Conservation (phyloP, 139 green algal genomes). For the Picochlorum sp. region DNA sequence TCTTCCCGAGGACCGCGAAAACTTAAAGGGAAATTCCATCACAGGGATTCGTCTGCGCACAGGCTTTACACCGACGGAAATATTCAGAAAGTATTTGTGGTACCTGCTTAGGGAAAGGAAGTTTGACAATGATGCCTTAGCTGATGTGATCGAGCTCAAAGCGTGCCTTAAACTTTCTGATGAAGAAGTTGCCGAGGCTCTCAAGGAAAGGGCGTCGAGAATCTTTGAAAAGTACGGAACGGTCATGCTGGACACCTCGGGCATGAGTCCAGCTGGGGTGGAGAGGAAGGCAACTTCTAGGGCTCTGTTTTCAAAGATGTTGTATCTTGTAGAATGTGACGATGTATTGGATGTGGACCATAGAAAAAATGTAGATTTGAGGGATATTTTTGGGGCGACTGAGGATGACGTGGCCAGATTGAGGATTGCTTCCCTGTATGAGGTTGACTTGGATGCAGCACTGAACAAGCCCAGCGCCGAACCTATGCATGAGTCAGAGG, state of each 20-base stretch:
- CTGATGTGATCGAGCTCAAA: constrained; percentile 84
- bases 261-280: constrained; percentile 56
- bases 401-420: constrained; percentile 30
- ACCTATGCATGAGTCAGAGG: background rate
- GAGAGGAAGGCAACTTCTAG: constrained; percentile 79
- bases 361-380: constrained; percentile 41
- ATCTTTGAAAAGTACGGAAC: constrained; percentile 83
- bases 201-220: constrained; percentile 69
- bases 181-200: constrained; percentile 58
- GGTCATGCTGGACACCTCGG: constrained; percentile 71
- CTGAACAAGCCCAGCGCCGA: background rate
- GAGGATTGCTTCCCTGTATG: constrained; percentile 15
- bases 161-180: constrained; percentile 20
- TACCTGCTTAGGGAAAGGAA: constrained; percentile 85
- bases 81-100: constrained; percentile 97
- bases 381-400: constrained; percentile 76
- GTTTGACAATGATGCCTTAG: constrained; percentile 82
- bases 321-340: constrained; percentile 78
- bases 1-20: constrained; percentile 52
- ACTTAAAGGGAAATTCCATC: constrained; percentile 40
- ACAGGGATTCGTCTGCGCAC: constrained; percentile 22
- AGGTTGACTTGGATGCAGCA: constrained; percentile 16
- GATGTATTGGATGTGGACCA: constrained; percentile 48
- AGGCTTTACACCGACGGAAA: constrained; percentile 70
- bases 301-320: constrained; percentile 86